Evolutionary conservation across 495 filamentous ascomycete genomes (phyloP).

Genomic region (Tetracladium setigerum): DNA sequence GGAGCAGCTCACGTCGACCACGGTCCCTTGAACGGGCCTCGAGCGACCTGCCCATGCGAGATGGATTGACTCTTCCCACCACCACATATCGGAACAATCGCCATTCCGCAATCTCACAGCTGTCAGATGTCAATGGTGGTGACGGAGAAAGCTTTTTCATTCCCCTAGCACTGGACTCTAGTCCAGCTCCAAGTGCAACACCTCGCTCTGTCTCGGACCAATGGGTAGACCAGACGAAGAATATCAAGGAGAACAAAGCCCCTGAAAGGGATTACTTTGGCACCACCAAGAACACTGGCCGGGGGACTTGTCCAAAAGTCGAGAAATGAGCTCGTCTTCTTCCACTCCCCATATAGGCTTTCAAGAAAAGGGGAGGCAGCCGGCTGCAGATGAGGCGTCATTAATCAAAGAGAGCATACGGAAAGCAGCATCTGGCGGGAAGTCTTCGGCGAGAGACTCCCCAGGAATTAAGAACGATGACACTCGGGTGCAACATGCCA

Average conservation of each 20-base stretch:
- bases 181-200: conserved; percentile 53
- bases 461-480: conserved; percentile 33
- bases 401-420: conserved; percentile 20
- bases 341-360: conserved; percentile 84
- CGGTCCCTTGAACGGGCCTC: conserved; percentile 39
- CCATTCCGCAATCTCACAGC: conserved; percentile 57
- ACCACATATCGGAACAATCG: conserved; percentile 73
- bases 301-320: conserved; percentile 10
- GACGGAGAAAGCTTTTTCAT: conserved; percentile 77
- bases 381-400: conserved; percentile 39
- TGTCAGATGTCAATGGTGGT: conserved; percentile 49
- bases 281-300: conserved; percentile 14
- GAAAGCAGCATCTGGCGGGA: conserved; percentile 32
- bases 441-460: conserved; percentile 30
- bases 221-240: conserved; percentile 28
- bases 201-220: conserved; percentile 49
- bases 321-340: conserved; percentile 35
- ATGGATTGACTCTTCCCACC: conserved; percentile 61
- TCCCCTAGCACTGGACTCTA: conserved; percentile 84
- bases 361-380: conserved; percentile 73
- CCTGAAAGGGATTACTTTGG: conserved; percentile 43
- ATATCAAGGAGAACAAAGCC: conserved; percentile 31
- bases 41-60: conserved; percentile 33
- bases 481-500: conserved; percentile 26
- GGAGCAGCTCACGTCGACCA: conserved; percentile 35